phyloP scores from a whole-genome alignment of 257 asterid species.

The Paulownia fortunei region DNA sequence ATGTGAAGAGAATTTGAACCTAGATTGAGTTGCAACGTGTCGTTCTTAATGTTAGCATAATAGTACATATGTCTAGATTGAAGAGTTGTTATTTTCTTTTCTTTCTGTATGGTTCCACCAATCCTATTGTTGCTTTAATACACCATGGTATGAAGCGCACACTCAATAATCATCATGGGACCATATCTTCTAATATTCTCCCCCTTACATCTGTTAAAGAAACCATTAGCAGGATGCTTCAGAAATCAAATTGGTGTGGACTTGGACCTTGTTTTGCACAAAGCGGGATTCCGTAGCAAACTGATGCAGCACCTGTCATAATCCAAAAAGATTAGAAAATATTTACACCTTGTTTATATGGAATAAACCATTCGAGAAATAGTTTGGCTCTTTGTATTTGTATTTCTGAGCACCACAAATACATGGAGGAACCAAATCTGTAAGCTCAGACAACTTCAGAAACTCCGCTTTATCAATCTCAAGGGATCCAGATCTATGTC shows the following conservation, averaged over 20 bases:
- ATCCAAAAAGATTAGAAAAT: neutral
- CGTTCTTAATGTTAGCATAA: no score
- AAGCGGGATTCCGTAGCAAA: neutral
- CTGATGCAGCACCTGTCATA: neutral
- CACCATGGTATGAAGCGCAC: neutral
- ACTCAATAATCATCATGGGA: neutral
- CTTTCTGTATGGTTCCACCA: no score
- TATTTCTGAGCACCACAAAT: neutral
- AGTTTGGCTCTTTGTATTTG: neutral
- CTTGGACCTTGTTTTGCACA: constrained; percentile 18
- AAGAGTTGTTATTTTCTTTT: no score
- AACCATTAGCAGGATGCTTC: neutral
- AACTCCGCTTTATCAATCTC: constrained; percentile 20
- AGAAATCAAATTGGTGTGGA: neutral
- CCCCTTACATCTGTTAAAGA: neutral
- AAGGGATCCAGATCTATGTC: constrained; percentile 29
- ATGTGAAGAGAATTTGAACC: no score
- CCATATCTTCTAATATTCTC: neutral
- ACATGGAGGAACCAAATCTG: constrained; percentile 1
- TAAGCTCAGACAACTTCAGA: constrained; percentile 11
- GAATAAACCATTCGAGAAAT: neutral
- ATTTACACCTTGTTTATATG: neutral
- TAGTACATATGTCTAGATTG: no score
- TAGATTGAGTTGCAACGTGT: no score
- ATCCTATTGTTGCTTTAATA: no score